Evolutionary conservation across 805 yeast species (phyloP), one percentile per base, ranked within the genome.

Genomic region (Tetrapisispora fleetii): DNA sequence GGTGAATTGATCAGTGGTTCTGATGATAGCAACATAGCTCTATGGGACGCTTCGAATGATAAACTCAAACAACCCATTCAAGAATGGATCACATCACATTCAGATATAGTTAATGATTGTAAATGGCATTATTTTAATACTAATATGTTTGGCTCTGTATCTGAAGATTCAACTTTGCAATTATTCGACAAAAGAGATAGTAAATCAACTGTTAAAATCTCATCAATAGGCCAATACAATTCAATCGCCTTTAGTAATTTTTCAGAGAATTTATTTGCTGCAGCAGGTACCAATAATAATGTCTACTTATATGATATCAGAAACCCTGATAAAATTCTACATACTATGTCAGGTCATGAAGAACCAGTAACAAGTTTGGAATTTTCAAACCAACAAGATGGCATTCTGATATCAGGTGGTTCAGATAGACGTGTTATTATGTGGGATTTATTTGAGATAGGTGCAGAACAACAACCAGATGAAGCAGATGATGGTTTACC

Each of bases 401-500:
- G 91, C 16, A 74, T 88, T 4, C 60, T 88, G 9, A 88, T 89
- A 2, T 80, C 89, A 0, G 85, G 89, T 3, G 79, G 88, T 1
- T 78, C 78, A 52, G 96, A 88, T 61, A 74, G 93, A 52, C 72
- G 95, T 50, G 77, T 85, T 16, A 80, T 86, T 35, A 55, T 88
- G 4, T 87, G 96, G 96, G 95, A 88, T 61, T 69, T 87, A 49
- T 69, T 72, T 43, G 80, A 78, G 55, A 82, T 88, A 36, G 96
- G 96, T 4, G 85, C 81, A 53, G 95, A 87, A 59, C 95, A 86
- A 63, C 75, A 74, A 14, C 89, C 80, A 55, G 96, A 87, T 55
- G 96, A 88, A 60, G 85, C 88, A 30, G 95, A 85, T 54, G 96
- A 88, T 58, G 96, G 95, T 37, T 84, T 84, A 27, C 91, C 95